Percentiles rank a stretch among this genome's conserved stretches.
These are phyloP conservation scores for Talaromyces islandicus DNA, from an alignment of 2,329 filamentous ascomycete species.

Conservation along the genomic window DNA sequence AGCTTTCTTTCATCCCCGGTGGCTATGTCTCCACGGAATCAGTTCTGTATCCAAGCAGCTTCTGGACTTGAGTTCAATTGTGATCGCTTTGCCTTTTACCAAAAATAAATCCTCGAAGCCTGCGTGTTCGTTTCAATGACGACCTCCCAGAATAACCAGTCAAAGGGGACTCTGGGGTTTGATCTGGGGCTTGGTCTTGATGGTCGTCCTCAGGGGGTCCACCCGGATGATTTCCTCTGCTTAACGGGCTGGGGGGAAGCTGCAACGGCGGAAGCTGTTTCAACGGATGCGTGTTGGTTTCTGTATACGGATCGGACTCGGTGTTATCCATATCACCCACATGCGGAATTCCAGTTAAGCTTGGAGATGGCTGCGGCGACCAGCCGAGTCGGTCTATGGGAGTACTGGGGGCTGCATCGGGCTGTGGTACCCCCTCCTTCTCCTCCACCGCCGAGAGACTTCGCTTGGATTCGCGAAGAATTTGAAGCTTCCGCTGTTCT, in stretches of 20 bases:
- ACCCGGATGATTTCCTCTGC: slow-evolving; percentile 25
- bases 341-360: neutral
- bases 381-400: neutral
- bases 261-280: slow-evolving; percentile 7
- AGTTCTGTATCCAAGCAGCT: neutral
- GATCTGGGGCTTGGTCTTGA: neutral
- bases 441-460: neutral
- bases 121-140: neutral
- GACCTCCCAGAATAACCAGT: neutral
- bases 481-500: slow-evolving; percentile 61
- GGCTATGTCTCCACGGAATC: neutral
- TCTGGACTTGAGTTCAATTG: neutral
- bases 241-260: slow-evolving; percentile 26
- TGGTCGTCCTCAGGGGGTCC: neutral
- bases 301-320: neutral
- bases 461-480: neutral
- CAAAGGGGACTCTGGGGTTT: neutral
- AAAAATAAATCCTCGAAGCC: slow-evolving; percentile 6
- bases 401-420: neutral
- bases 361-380: slow-evolving; percentile 1
- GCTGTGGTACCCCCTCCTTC: neutral
- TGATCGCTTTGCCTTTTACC: slow-evolving; percentile 3
- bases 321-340: neutral
- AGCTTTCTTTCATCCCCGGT: neutral
- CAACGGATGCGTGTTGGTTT: neutral